These are phyloP conservation scores for Arthrinium phaeospermum DNA, from an alignment of 2,329 filamentous ascomycete species.

Conservation along the genomic window DNA sequence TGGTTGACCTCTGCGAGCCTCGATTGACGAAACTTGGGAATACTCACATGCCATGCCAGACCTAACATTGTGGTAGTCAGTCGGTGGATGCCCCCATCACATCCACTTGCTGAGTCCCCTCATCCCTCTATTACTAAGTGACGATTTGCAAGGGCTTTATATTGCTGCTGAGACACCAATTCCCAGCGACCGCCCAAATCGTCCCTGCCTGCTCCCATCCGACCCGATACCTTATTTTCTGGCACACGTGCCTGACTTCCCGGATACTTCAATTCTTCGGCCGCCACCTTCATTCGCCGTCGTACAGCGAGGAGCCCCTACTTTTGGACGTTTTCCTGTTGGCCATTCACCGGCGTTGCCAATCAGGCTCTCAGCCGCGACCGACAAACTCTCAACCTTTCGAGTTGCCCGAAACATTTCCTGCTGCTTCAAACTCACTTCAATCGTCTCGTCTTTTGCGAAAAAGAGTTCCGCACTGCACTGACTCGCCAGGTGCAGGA, in stretches of 20 bases:
- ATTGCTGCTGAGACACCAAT: neutral
- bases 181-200: neutral
- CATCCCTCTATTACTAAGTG: neutral
- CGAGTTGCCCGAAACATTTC: neutral
- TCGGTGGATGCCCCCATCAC: neutral
- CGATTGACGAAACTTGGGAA: neutral
- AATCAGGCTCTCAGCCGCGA: neutral
- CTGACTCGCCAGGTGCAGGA: neutral
- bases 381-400: constrained; percentile 6
- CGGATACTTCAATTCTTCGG: neutral
- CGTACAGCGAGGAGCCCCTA: neutral
- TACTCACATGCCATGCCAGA: neutral
- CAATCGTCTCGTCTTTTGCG: neutral
- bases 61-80: neutral
- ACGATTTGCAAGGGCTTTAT: neutral
- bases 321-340: neutral
- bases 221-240: constrained; percentile 2
- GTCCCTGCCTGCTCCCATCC: neutral
- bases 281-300: neutral
- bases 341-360: neutral
- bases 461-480: constrained; percentile 8
- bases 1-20: neutral
- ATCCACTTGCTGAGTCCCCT: constrained; percentile 11
- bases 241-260: constrained; percentile 5
- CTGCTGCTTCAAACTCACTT: neutral